Conservation (phyloP, 1,284 basidiomycete genomes). For the Ganoderma lingzhi region DNA sequence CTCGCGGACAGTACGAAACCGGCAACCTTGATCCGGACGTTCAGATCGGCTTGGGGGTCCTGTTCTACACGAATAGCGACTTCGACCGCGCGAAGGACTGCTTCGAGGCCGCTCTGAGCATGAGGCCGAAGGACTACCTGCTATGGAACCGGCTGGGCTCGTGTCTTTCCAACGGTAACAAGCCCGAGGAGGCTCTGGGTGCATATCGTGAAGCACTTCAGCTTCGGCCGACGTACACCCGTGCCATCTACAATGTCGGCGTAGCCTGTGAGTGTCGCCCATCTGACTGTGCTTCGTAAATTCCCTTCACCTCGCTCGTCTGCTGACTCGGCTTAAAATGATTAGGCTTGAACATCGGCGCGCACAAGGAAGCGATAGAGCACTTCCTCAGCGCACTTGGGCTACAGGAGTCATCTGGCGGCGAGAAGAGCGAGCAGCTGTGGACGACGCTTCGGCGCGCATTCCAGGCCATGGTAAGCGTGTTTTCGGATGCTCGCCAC, state of each 20-base stretch:
- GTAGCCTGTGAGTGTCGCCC: constrained; percentile 81
- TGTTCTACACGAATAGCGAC: constrained; percentile 89
- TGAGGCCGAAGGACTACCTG: constrained; percentile 90
- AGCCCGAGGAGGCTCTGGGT: constrained; percentile 95
- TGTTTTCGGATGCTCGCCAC: constrained; percentile 11
- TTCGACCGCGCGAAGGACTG: constrained; percentile 90
- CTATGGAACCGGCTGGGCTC: constrained; percentile 98
- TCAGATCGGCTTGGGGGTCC: constrained; percentile 91
- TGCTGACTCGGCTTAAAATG: neutral
- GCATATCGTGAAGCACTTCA: constrained; percentile 96
- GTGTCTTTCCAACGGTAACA: constrained; percentile 93
- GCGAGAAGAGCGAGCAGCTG: constrained; percentile 82
- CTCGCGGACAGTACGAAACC: constrained; percentile 77
- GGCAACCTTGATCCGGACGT: constrained; percentile 90
- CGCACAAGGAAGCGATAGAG: constrained; percentile 95
- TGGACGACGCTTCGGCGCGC: constrained; percentile 94
- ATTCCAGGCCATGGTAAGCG: constrained; percentile 80
- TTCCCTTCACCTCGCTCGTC: neutral
- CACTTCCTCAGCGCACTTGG: constrained; percentile 95
- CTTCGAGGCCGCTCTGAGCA: constrained; percentile 86
- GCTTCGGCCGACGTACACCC: constrained; percentile 94
- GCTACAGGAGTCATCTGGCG: constrained; percentile 73
- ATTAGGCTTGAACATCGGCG: constrained; percentile 92
- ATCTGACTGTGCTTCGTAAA: neutral
- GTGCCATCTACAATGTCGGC: constrained; percentile 97